Evolutionary conservation across 1,284 basidiomycete genomes (phyloP), one percentile per base, ranked within the genome.

Genomic region (Ustilago trichophora): DNA sequence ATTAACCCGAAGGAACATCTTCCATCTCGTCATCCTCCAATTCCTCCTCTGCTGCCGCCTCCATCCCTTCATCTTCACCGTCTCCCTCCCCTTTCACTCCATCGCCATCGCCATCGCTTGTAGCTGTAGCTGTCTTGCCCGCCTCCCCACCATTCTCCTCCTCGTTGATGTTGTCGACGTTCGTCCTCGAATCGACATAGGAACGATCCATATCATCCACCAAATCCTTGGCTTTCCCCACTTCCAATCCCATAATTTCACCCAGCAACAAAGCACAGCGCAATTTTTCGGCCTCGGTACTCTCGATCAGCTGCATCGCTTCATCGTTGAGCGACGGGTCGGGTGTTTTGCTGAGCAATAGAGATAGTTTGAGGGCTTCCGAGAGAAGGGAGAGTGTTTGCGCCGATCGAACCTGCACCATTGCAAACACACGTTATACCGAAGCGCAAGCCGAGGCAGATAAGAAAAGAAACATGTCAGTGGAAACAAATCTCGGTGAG

Each of bases 311-410:
- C 27, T 59, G 16, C 9, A 75, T 13, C 4, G 74, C 76, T 43
- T 77, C 76, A 19, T 69, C 54, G 38, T 71, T 64, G 19, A 70
- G 60, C 2, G 48, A 37, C 2, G 62, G 54, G 21, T 74, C 69
- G 1, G 70, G 65, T 6, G 64, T 50, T 44, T 76, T 76, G 0
- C 91, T 92, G 27, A 98, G 86, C 4, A 96, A 84, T 11, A 96
- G 85, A n/a, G 94, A 85, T 1, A 98, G 85, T 78, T 95, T 95
- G 84, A 97, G 89, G 19, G 93, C 91, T 80, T 97, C 93, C 0
- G 91, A 92, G 44, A 95, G 90, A 15, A 91, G 91, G n/a, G 94
- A 86, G 51, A 97, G 83, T 4, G 90, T 91, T 78, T 94, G 91
- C 1, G 91, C 89, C 3, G 92, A 89, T 53, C 90, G 89, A 71